Evolutionary conservation across 1,139 yeast genomes (phyloP).

Genomic region (Geotrichum carabidarum): DNA sequence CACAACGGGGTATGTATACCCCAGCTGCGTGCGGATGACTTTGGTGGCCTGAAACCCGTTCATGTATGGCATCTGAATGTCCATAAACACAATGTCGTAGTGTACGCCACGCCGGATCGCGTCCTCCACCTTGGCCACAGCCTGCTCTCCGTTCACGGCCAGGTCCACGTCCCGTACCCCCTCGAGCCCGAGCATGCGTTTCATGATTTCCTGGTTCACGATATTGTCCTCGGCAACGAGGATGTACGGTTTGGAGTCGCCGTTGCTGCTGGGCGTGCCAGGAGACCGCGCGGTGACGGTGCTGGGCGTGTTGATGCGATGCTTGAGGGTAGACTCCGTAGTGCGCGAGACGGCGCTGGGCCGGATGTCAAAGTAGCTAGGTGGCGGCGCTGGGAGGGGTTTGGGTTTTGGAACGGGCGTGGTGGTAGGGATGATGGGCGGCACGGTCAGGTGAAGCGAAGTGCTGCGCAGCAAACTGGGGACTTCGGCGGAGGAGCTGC

Average conservation of each 20-base stretch:
- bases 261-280: neutral
- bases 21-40: conserved; percentile 59
- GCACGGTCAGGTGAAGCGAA: neutral
- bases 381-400: neutral
- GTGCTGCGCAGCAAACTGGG: neutral
- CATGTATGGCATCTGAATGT: conserved; percentile 91
- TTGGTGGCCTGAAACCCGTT: conserved; percentile 83
- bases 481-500: neutral
- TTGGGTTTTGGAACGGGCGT: neutral
- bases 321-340: conserved; percentile 1
- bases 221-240: conserved; percentile 92
- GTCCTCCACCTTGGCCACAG: conserved; percentile 57
- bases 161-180: conserved; percentile 65
- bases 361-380: conserved; percentile 6
- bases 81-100: conserved; percentile 85
- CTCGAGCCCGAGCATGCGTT: conserved; percentile 74
- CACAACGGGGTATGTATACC: conserved; percentile 70
- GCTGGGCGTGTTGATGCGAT: neutral
- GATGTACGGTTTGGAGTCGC: conserved; percentile 37
- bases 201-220: conserved; percentile 87
- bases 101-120: conserved; percentile 40
- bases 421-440: neutral
- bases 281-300: conserved; percentile 4
- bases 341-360: neutral
- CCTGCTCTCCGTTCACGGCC: conserved; percentile 90